These are phyloP conservation scores for Helotiales sp. DNA, from an alignment of 2,329 filamentous ascomycete genomes.

Conservation along the genomic window DNA sequence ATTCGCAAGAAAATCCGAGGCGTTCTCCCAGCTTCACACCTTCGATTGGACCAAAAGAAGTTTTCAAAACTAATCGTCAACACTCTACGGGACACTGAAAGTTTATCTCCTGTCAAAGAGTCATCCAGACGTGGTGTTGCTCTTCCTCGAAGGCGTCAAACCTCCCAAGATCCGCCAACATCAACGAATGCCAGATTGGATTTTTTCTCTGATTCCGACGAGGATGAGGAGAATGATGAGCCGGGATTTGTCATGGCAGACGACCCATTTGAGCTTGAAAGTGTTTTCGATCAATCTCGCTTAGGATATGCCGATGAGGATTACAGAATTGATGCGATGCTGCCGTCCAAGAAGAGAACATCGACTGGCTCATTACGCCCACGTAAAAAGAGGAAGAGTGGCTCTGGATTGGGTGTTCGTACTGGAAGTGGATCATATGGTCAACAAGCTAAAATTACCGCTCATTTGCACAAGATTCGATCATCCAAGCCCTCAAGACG, in stretches of 20 bases:
- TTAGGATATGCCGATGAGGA: constrained; percentile 40
- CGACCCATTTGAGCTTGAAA: constrained; percentile 21
- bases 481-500: neutral
- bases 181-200: constrained; percentile 12
- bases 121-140: constrained; percentile 40
- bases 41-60: constrained; percentile 59
- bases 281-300: constrained; percentile 30
- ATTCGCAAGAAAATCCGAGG: constrained; percentile 54
- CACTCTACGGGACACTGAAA: constrained; percentile 21
- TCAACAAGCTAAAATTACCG: constrained; percentile 39
- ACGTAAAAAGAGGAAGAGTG: constrained; percentile 32
- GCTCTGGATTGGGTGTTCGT: constrained; percentile 19
- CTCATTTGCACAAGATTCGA: constrained; percentile 29
- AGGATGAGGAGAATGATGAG: constrained; percentile 25
- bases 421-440: constrained; percentile 6
- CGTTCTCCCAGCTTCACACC: constrained; percentile 70
- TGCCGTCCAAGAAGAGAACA: constrained; percentile 38
- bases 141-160: constrained; percentile 30
- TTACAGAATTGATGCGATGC: constrained; percentile 43
- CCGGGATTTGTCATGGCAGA: constrained; percentile 26
- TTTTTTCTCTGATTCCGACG: constrained; percentile 39
- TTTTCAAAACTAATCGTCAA: constrained; percentile 35
- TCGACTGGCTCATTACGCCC: constrained; percentile 11
- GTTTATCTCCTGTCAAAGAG: constrained; percentile 28
- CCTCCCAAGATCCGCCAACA: neutral